These are phyloP conservation scores for Aspergillus sp. DNA, from an alignment of 2,329 filamentous ascomycete genomes.

Conservation along the genomic window DNA sequence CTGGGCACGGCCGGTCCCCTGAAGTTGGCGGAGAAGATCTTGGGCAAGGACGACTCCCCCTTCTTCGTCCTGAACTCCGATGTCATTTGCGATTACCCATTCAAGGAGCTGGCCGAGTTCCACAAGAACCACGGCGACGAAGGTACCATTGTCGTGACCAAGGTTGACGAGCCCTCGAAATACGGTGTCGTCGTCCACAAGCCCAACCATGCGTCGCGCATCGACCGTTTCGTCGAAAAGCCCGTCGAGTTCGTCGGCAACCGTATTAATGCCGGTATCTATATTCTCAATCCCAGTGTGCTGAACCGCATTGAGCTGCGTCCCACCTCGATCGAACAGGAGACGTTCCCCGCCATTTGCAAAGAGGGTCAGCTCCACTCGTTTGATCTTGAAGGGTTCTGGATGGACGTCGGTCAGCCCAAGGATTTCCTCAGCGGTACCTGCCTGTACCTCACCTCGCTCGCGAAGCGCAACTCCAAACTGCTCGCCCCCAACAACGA, in stretches of 20 bases:
- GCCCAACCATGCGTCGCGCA: slow-evolving; percentile 82
- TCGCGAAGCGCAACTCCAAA: slow-evolving; percentile 87
- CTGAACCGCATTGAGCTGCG: slow-evolving; percentile 91
- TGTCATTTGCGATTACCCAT: slow-evolving; percentile 97
- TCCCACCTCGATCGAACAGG: slow-evolving; percentile 96
- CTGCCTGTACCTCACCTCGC: slow-evolving; percentile 90
- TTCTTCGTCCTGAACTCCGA: slow-evolving; percentile 99
- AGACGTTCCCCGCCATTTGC: slow-evolving; percentile 94
- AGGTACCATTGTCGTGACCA: slow-evolving; percentile 96
- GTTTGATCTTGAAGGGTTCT: slow-evolving; percentile 95
- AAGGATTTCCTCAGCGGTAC: slow-evolving; percentile 98
- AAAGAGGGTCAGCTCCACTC: slow-evolving; percentile 89
- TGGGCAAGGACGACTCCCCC: slow-evolving; percentile 88
- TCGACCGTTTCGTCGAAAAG: slow-evolving; percentile 99
- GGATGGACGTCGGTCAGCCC: slow-evolving; percentile 98
- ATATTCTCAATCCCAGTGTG: slow-evolving; percentile 92
- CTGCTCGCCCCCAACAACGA: slow-evolving; percentile 71
- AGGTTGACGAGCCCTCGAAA: slow-evolving; percentile 98
- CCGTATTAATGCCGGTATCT: slow-evolving; percentile 97
- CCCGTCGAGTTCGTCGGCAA: slow-evolving; percentile 98
- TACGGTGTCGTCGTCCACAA: slow-evolving; percentile 99
- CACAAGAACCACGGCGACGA: slow-evolving; percentile 92
- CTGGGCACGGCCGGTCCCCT: slow-evolving; percentile 92
- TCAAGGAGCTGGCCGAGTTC: slow-evolving; percentile 84
- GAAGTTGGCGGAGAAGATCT: slow-evolving; percentile 89